phyloP scores from a whole-genome alignment of 176 grass and related monocot species.

The Olyra latifolia region DNA sequence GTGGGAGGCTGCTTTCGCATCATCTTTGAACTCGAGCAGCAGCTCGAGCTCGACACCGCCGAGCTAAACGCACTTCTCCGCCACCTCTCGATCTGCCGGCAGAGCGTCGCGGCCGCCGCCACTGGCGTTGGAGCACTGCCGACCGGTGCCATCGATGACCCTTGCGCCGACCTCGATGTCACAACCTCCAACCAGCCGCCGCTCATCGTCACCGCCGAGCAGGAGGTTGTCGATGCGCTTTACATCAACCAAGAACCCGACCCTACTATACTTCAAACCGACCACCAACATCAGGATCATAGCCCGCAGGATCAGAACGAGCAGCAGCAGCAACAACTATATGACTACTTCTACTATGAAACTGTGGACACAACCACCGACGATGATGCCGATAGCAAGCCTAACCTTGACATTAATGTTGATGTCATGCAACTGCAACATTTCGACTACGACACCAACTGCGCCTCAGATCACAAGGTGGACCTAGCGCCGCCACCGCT shows the following conservation, averaged over 20 bases:
- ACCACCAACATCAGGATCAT: neutral
- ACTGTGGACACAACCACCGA: neutral
- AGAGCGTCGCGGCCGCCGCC: neutral
- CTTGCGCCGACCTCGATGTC: constrained; percentile 19
- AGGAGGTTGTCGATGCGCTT: constrained; percentile 35
- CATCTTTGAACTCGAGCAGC: constrained; percentile 28
- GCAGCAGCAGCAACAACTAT: constrained; percentile 32
- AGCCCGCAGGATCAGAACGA: constrained; percentile 13
- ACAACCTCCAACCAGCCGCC: constrained; percentile 37
- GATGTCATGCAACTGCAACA: constrained; percentile 33
- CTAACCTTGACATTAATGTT: constrained; percentile 32
- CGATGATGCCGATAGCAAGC: constrained; percentile 23
- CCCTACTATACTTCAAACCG: neutral
- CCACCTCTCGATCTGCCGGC: constrained; percentile 32
- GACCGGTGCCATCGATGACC: neutral
- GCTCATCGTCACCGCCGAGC: constrained; percentile 4
- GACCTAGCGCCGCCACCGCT: neutral
- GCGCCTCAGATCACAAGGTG: constrained; percentile 10
- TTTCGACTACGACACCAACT: constrained; percentile 33
- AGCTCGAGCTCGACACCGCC: neutral
- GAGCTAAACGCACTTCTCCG: constrained; percentile 33
- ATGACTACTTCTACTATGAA: constrained; percentile 53
- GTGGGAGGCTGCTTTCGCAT: constrained; percentile 37
- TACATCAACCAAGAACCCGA: constrained; percentile 15
- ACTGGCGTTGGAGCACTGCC: neutral